Evolutionary conservation across 805 yeast species (phyloP).

Genomic region (Starmerella tilneyi): DNA sequence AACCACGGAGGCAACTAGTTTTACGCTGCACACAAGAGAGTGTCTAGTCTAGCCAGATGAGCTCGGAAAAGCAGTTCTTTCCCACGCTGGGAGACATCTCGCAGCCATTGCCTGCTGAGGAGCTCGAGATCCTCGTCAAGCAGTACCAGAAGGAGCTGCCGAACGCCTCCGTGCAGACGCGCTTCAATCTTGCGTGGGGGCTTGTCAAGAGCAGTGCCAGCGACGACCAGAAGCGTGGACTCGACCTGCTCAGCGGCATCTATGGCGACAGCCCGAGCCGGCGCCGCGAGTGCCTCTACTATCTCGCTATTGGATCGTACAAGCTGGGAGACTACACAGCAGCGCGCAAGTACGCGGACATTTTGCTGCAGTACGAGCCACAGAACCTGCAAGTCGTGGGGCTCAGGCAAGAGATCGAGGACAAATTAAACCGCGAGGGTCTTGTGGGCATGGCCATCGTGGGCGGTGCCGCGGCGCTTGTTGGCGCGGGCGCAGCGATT

Average conservation of each 20-base stretch:
- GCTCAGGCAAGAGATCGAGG: conserved; percentile 68
- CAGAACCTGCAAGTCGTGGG: conserved; percentile 66
- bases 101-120: conserved; percentile 56
- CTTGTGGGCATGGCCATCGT: conserved; percentile 78
- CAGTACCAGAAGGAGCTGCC: conserved; percentile 78
- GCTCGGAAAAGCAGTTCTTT: conserved; percentile 15
- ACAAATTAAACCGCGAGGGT: conserved; percentile 76
- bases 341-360: conserved; percentile 76
- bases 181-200: conserved; percentile 96
- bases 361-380: conserved; percentile 69
- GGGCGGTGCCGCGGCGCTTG: conserved; percentile 67
- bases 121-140: conserved; percentile 60
- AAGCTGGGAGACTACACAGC: conserved; percentile 80
- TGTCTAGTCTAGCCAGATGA: not conserved
- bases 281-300: conserved; percentile 82
- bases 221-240: conserved; percentile 66
- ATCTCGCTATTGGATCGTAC: conserved; percentile 75
- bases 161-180: conserved; percentile 66
- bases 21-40: no score
- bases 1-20: no score
- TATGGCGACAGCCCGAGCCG: conserved; percentile 71
- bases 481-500: conserved; percentile 62
- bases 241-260: conserved; percentile 47
- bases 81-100: conserved; percentile 25
- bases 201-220: conserved; percentile 58